A percentile compares a stretch with the other conserved stretches of the same genome.
phyloP scores from a whole-genome alignment of 371 early-diverging fungal species.

The Dichotomocladium elegans region DNA sequence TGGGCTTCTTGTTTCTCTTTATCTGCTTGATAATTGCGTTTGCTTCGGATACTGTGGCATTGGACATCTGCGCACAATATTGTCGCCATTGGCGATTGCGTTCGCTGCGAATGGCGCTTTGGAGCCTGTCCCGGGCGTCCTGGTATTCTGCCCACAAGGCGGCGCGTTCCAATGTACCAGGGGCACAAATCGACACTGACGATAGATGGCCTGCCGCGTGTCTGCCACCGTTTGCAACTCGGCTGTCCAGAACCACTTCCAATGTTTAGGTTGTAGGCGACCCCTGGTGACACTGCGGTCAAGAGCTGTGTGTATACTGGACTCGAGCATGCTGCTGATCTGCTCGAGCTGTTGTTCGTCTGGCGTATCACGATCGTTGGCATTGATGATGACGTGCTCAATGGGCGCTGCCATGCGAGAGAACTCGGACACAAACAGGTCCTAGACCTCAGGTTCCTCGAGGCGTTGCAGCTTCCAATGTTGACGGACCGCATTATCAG shows the following conservation, averaged over 20 bases:
- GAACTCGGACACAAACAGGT: background rate
- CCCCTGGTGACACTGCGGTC: background rate
- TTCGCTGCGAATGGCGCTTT: background rate
- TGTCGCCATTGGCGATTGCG: slow-evolving; percentile 1
- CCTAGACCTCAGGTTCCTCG: background rate
- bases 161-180: background rate
- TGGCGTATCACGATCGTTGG: no score
- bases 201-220: background rate
- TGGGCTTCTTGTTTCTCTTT: background rate
- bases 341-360: no score
- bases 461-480: background rate
- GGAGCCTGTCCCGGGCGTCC: background rate
- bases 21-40: slow-evolving; percentile 3
- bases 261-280: background rate
- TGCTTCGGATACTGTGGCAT: background rate
- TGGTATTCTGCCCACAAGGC: background rate
- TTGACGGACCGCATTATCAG: background rate
- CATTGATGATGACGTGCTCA: no score
- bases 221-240: slow-evolving; percentile 1
- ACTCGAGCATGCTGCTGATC: no score
- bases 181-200: slow-evolving; percentile 4
- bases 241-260: slow-evolving; percentile 9
- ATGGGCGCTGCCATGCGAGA: no score
- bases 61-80: slow-evolving; percentile 1
- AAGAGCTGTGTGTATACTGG: slow-evolving; percentile 6